Percentiles rank a stretch among this genome's conserved stretches.
phyloP scores from a whole-genome alignment of 352 stramenopile species.

The Phytopythium delawarense region DNA sequence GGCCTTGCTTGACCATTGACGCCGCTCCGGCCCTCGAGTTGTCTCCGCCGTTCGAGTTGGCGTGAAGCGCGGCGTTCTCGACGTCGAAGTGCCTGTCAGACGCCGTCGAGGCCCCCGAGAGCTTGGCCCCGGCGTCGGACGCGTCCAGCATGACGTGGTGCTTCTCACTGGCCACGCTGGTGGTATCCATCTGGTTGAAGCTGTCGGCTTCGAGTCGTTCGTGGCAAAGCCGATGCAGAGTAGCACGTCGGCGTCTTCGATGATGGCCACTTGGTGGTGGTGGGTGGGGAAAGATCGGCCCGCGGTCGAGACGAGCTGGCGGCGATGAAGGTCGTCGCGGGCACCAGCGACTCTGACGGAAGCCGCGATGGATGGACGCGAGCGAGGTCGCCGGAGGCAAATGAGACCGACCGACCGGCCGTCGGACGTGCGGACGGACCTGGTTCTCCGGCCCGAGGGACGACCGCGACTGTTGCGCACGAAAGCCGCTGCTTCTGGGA shows the following conservation, averaged over 20 bases:
- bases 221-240: background rate
- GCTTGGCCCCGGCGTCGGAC: background rate
- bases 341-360: background rate
- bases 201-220: background rate
- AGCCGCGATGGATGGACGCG: background rate
- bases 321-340: background rate
- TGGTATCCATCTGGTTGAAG: slow-evolving; percentile 6
- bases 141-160: background rate
- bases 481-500: slow-evolving; percentile 6
- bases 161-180: slow-evolving; percentile 2
- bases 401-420: background rate
- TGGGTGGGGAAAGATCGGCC: background rate
- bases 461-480: slow-evolving; percentile 2
- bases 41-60: background rate
- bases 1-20: background rate
- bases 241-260: background rate
- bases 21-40: background rate
- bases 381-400: background rate
- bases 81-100: background rate
- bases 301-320: background rate
- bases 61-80: background rate
- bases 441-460: background rate
- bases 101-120: background rate
- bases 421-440: background rate
- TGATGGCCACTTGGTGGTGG: background rate